A percentile compares a stretch with the other conserved stretches of the same genome.
These are phyloP conservation scores for Diversispora eburnea DNA, from an alignment of 192 early-diverging fungal species.

Conservation along the genomic window DNA sequence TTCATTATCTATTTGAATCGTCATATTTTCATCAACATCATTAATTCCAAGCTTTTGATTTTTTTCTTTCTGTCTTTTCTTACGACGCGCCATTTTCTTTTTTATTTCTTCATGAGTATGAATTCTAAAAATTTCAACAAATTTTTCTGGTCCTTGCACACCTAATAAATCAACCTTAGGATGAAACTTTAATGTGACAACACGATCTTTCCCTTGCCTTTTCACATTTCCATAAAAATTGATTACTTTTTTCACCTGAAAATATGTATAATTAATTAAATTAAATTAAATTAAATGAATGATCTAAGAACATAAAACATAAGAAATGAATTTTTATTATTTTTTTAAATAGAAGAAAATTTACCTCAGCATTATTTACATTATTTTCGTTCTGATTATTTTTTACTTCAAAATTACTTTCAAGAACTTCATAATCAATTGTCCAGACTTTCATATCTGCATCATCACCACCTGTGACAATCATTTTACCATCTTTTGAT, in stretches of 20 bases:
- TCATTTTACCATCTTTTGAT: constrained; percentile 56
- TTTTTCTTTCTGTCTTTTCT: constrained; percentile 77
- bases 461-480: constrained; percentile 87
- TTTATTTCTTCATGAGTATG: constrained; percentile 75
- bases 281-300: background rate
- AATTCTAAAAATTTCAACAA: constrained; percentile 81
- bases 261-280: background rate
- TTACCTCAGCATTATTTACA: constrained; percentile 40
- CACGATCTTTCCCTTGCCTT: constrained; percentile 76
- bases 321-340: background rate
- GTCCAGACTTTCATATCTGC: constrained; percentile 85
- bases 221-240: constrained; percentile 71
- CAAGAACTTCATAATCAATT: constrained; percentile 60
- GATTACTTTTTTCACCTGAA: constrained; percentile 60
- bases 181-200: constrained; percentile 76
- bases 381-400: constrained; percentile 42
- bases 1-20: constrained; percentile 34
- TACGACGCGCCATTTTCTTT: constrained; percentile 77
- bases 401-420: constrained; percentile 51
- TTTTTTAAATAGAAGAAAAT: background rate
- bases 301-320: background rate
- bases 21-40: constrained; percentile 34
- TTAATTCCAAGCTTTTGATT: constrained; percentile 45
- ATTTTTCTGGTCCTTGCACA: constrained; percentile 73
- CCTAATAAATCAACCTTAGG: constrained; percentile 74